Conservation (phyloP, 176 grass and related monocot genomes). For the Raddia guianensis region DNA sequence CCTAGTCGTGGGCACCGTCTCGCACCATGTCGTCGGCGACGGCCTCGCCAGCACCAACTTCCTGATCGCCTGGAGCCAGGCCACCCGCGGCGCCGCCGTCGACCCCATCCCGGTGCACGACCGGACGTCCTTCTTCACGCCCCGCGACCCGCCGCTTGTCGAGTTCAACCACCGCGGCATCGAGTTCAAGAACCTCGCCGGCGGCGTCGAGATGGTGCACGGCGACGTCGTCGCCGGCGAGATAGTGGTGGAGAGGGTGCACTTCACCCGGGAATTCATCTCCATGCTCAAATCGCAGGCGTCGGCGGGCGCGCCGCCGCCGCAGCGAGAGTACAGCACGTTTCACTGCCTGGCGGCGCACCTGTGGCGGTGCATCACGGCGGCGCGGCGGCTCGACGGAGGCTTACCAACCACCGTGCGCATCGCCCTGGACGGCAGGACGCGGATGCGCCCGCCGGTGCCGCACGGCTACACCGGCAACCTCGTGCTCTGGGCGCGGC, state of each 20-base stretch:
- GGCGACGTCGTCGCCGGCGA: accelerated
- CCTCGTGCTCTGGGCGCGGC: conserved; percentile 27
- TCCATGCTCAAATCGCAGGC: neutral
- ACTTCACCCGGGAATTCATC: conserved; percentile 15
- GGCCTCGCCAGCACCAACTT: neutral
- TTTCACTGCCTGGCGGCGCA: conserved; percentile 26
- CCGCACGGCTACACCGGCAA: conserved; percentile 15
- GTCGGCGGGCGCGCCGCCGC: neutral
- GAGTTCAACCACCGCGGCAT: conserved; percentile 25
- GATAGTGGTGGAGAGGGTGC: neutral
- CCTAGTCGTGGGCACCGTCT: neutral
- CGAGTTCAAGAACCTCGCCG: neutral
- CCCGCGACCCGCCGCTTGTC: neutral
- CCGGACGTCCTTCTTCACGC: neutral
- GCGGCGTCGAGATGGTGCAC: neutral
- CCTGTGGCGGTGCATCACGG: conserved; percentile 8
- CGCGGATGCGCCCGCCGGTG: neutral
- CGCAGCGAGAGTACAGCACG: neutral
- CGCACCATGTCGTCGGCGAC: conserved; percentile 2
- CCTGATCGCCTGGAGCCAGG: conserved; percentile 7
- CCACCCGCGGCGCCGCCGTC: conserved; percentile 10
- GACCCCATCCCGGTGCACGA: neutral
- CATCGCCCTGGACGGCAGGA: conserved; percentile 25
- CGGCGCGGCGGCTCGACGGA: neutral
- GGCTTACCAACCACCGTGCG: neutral